Base-by-base conservation (phyloP, 2,329 filamentous ascomycete species). In the Colletotrichum tamarilloi region DNA sequence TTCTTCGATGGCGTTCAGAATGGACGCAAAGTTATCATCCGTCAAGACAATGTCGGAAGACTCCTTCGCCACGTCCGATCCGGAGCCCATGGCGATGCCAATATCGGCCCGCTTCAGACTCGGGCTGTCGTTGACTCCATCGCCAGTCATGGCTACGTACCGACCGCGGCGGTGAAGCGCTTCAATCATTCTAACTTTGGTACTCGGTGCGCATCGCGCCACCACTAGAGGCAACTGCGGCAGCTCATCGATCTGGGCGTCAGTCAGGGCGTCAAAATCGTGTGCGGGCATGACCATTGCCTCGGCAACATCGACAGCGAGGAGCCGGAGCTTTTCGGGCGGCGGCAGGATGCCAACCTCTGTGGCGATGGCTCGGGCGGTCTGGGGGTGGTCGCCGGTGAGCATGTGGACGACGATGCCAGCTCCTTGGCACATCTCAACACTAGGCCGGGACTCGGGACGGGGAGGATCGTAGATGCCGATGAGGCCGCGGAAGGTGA, bases 21-120 rank as follows among this genome's bases (percentile, higher is more conserved):
- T 92, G 14, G 87, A 89, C 4, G 90, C 89, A 73, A 92, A 92
- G 80, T 92, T 92, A 77, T 92, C 91, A 78, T 92, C 89, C 1
- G 90, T 92, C 55, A 93, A 81, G 56, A 92, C 91, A 82, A 92
- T 92, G 52, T 79, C 86, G 1, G 86, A 84, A 11, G 90, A 90
- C 68, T 90, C 89, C 77, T 92, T 92, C 11, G 91, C 91, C 16
- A 92, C 90, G 76, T 92, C 91, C 19, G 88, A 90, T 3, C 91
- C 90, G 56, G 88, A 86, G 77, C 90, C 90, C 90, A 92, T 92
- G 19, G 90, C 90, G 74, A 92, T 93, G 69, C 89, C 91, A 4
- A 93, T 90, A 78, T 93, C 91, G 8, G 90, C 88, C 62, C 86
- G 85, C 78, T 91, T 90, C 16, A 92, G 85, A 2, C 89, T 91